Percentiles rank a stretch among this genome's conserved stretches.
phyloP scores from a whole-genome alignment of 2,329 filamentous ascomycete species.

The Lachnellula occidentalis region DNA sequence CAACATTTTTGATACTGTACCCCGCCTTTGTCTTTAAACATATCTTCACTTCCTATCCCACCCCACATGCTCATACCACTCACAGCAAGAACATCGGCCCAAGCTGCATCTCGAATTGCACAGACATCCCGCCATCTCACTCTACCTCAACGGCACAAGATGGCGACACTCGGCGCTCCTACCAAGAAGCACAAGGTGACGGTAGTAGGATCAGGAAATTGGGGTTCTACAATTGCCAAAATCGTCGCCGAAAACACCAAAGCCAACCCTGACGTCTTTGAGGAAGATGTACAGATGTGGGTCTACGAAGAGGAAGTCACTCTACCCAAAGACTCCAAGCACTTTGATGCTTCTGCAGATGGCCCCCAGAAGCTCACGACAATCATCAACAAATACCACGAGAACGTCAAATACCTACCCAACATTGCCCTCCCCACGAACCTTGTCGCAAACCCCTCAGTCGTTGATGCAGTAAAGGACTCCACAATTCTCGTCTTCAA shows the following conservation, averaged over 20 bases:
- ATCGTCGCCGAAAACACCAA: conserved; percentile 90
- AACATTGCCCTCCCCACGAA: conserved; percentile 77
- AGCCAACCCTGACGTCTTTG: conserved; percentile 73
- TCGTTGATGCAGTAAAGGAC: conserved; percentile 73
- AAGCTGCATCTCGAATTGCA: conserved; percentile 16
- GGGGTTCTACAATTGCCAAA: conserved; percentile 97
- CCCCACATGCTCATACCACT: conserved; percentile 18
- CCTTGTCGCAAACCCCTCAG: conserved; percentile 75
- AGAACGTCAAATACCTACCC: conserved; percentile 98
- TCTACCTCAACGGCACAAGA: conserved; percentile 21
- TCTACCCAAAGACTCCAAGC: conserved; percentile 63
- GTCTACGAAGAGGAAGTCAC: conserved; percentile 90
- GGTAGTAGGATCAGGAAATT: conserved; percentile 93
- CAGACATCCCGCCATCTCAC: conserved; percentile 19
- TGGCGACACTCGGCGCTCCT: conserved; percentile 39
- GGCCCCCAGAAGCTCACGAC: conserved; percentile 80
- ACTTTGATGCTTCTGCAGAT: conserved; percentile 60
- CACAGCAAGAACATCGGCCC: conserved; percentile 13
- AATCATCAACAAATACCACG: conserved; percentile 86
- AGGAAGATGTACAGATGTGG: conserved; percentile 95
- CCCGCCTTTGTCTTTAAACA: neutral
- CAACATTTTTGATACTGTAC: neutral
- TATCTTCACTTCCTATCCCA: neutral
- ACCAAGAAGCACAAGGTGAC: conserved; percentile 85
- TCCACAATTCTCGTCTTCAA: conserved; percentile 94